Conservation (phyloP, 2,329 filamentous ascomycete species). For the Aspergillus terreus region DNA sequence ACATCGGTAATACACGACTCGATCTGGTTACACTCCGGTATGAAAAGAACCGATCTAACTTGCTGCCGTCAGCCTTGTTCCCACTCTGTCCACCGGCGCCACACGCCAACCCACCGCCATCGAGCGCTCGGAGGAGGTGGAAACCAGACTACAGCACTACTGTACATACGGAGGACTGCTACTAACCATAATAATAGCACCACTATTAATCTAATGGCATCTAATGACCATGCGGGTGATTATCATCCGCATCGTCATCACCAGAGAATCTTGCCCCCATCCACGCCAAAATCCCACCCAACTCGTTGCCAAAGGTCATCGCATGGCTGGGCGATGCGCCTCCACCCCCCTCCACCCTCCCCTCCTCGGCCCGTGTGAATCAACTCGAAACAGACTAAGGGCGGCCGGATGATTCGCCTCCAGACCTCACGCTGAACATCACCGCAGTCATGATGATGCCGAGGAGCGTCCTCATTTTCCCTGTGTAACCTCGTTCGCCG, state of each 20-base stretch:
- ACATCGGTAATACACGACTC: conserved; percentile 10
- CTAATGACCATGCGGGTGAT: too few species aligned
- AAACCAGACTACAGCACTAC: background rate
- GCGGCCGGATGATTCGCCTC: conserved; percentile 19
- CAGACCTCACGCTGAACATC: background rate
- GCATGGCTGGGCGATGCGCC: background rate
- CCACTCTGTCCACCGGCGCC: conserved; percentile 16
- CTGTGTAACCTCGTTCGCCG: background rate
- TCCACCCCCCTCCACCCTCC: conserved; percentile 7
- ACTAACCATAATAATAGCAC: too few species aligned
- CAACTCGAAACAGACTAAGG: conserved; percentile 42
- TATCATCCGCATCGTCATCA: too few species aligned
- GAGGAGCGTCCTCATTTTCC: background rate
- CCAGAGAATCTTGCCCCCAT: too few species aligned
- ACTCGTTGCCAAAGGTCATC: background rate
- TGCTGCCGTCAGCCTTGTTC: conserved; percentile 26
- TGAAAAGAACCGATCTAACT: conserved; percentile 20
- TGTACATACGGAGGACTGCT: too few species aligned
- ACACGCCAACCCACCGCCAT: conserved; percentile 15
- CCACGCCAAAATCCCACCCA: background rate
- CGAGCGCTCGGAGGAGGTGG: background rate
- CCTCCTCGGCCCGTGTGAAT: conserved; percentile 25
- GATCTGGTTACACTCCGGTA: conserved; percentile 23
- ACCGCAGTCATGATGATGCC: background rate
- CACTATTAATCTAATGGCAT: too few species aligned